Evolutionary conservation across 225 moss, liverwort and hornwort genomes (phyloP), one percentile per base, ranked within the genome.

Genomic region (Marchantia paleacea): DNA sequence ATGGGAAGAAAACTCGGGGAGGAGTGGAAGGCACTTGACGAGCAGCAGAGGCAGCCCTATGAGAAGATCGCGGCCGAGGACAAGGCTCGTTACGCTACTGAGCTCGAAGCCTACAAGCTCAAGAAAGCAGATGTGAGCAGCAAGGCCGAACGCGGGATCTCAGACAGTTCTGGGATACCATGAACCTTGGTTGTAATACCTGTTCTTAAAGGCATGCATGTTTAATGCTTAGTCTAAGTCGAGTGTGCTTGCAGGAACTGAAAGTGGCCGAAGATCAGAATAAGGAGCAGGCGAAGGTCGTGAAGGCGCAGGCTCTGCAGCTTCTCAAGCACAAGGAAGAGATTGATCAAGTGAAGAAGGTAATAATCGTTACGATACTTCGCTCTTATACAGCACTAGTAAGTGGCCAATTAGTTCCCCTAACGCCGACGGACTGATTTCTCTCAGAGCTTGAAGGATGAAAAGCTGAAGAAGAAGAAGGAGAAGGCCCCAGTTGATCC

Each of bases 1-100:
- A 97, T 94, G 68, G 88, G 90, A 10, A 94, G 85, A 82, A 90
- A 87, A 50, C 82, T 97, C 24, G 94, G 94, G 51, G 97, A 97
- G 80, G 94, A 97, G 75, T 97, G 97, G 97, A 97, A 92, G 82
- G 73, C 22, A 2, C 74, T 94, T 73, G 90, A 86, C 80, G 83
- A 90, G 70, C 72, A 76, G 25, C 79, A 85, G 67, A 87, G 91
- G 55, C 82, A 79, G 52, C 93, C 92, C 3, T 97, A 89, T 73
- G 92, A 97, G 48, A 87, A 91, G 85, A 82, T 89, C 49, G 94
- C 94, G 22, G 86, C 86, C 0, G 80, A 89, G 68, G 94, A 97
- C 79, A 97, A 90, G 72, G 84, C 84, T 77, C 92, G 97, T 55
- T 97, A 97, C 77, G 84, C 86, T 10, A 57, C 47, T 20, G 97